Conservation (phyloP, 371 early-diverging fungal genomes). For the Coemansia sp. region DNA sequence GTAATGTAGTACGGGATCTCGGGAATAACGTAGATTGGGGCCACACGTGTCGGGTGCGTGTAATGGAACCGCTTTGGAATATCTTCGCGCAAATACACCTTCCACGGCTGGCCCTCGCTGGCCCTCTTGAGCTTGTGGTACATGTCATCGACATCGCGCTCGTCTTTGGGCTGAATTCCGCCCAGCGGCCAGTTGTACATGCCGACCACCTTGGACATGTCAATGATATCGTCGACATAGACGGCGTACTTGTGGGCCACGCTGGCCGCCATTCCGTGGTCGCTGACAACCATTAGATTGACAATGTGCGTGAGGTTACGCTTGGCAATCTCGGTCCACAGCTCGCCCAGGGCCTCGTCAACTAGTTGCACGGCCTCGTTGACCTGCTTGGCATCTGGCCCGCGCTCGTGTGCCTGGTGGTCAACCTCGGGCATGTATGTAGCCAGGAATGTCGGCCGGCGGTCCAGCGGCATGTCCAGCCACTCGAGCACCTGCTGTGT, state of each 20-base stretch:
- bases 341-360: slow-evolving; percentile 65
- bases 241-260: slow-evolving; percentile 58
- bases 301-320: slow-evolving; percentile 65
- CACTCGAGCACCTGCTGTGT: slow-evolving; percentile 67
- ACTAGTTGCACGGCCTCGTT: slow-evolving; percentile 62
- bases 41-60: slow-evolving; percentile 60
- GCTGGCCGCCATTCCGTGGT: slow-evolving; percentile 88
- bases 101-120: slow-evolving; percentile 56
- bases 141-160: slow-evolving; percentile 47
- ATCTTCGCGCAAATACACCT: slow-evolving; percentile 65
- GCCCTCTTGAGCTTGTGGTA: slow-evolving; percentile 52
- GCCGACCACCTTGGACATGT: slow-evolving; percentile 49
- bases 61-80: slow-evolving; percentile 69
- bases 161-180: slow-evolving; percentile 55
- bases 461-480: slow-evolving; percentile 69
- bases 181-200: slow-evolving; percentile 55
- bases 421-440: slow-evolving; percentile 86
- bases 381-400: slow-evolving; percentile 69
- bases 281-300: slow-evolving; percentile 85
- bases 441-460: slow-evolving; percentile 74
- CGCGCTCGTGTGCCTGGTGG: slow-evolving; percentile 73
- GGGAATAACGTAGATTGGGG: slow-evolving; percentile 73
- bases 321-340: slow-evolving; percentile 58
- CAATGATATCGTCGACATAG: slow-evolving; percentile 74
- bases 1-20: slow-evolving; percentile 59